Percentiles rank a stretch among this genome's conserved stretches.
Evolutionary conservation across 2,329 filamentous ascomycete genomes (phyloP).

Genomic region (Verruconis gallopava): DNA sequence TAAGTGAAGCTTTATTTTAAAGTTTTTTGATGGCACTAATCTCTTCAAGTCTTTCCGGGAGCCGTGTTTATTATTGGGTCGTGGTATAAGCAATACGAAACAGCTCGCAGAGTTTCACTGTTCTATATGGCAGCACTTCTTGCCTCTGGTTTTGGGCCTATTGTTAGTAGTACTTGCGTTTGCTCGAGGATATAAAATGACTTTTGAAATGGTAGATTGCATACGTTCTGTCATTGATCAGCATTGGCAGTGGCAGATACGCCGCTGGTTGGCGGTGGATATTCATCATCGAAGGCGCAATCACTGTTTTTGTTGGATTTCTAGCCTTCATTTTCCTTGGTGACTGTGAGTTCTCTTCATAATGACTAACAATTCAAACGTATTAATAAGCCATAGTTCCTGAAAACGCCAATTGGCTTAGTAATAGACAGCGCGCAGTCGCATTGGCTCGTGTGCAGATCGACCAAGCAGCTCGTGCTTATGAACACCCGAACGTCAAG

Average conservation of each 20-base stretch:
- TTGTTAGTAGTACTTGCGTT: slow-evolving; percentile 13
- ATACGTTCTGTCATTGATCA: slow-evolving; percentile 21
- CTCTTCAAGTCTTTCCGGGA: slow-evolving; percentile 21
- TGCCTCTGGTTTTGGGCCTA: slow-evolving; percentile 21
- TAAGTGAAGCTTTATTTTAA: background rate
- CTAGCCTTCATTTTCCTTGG: slow-evolving; percentile 18
- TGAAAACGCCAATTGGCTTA: slow-evolving; percentile 3
- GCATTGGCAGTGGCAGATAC: slow-evolving; percentile 21
- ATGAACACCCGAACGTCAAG: background rate
- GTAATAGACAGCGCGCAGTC: background rate
- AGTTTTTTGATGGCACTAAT: background rate
- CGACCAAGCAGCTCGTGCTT: slow-evolving; percentile 1
- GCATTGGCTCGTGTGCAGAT: slow-evolving; percentile 3
- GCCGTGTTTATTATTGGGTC: slow-evolving; percentile 13
- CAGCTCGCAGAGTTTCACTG: slow-evolving; percentile 16
- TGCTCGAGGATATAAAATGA: background rate
- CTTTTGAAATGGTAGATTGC: slow-evolving; percentile 14
- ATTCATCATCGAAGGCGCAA: slow-evolving; percentile 14
- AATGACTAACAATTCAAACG: background rate
- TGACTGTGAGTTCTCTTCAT: slow-evolving; percentile 13
- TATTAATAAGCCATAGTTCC: background rate
- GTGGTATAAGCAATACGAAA: slow-evolving; percentile 15
- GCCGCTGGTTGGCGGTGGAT: slow-evolving; percentile 18
- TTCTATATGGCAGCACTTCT: slow-evolving; percentile 20
- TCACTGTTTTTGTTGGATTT: slow-evolving; percentile 17